Base-by-base conservation (phyloP, 2,329 filamentous ascomycete genomes). In the Colletotrichum tropicicola region DNA sequence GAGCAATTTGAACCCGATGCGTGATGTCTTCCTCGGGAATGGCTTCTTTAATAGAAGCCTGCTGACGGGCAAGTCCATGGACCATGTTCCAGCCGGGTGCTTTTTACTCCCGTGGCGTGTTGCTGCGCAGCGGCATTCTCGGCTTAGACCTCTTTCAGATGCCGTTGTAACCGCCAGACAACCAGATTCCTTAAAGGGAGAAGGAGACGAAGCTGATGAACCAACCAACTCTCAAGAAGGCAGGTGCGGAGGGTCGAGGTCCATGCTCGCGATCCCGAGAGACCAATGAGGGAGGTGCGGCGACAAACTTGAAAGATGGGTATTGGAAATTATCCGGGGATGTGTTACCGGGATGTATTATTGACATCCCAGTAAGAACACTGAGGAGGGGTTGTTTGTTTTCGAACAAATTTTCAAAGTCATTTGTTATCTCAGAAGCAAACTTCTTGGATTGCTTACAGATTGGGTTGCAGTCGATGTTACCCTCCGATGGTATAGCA, bases 201-300 rank as follows among this genome's bases (percentile, higher is more conserved):
- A 32, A 37, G 10, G 6, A 23, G 19, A 35, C 12, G n/a, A 17
- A 30, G 32, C 32, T 32, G 21, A 25, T 28, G 17, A 32, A 25
- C 21, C 55, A 19, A 10, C 47, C 60, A 64, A 28, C 25, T n/a
- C 55, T 51, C 47, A 59, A 64, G 15, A 28, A 28, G 54, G 60
- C 28, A 59, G 60, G 60, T 63, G 54, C 45, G 55, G 59, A 59
- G 45, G 28, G 39, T 53, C 10, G 21, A 17, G n/a, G 32, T 35
- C 39, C 55, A 52, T 28, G 37, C 21, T 52, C 32, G 39, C 12
- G 23, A 25, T 21, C 23, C 8, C 28, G n/a, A 9, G 0, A 47
- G 8, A 21, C 54, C 45, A 59, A 59, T 63, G 37, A 32, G 37
- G 37, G 21, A 63, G 28, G 39, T 39, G 53, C 17, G 5, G 4